These are phyloP conservation scores for Cunninghamia lanceolata DNA, from an alignment of 75 land plant genomes.

Conservation along the genomic window DNA sequence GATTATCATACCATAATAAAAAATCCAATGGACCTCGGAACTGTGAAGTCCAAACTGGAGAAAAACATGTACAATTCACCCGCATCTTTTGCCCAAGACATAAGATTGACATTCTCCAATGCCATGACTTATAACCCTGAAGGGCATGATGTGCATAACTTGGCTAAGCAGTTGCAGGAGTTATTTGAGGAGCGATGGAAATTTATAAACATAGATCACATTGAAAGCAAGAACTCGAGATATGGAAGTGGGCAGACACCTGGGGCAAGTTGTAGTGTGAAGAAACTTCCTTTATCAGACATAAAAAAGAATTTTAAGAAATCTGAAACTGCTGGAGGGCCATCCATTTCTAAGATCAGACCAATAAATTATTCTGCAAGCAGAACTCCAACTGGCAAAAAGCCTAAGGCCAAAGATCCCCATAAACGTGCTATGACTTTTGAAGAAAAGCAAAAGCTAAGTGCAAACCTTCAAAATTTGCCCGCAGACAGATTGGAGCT, in stretches of 20 bases:
- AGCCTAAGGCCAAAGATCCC: conserved; percentile 58
- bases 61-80: conserved; percentile 46
- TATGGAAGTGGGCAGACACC: conserved; percentile 10
- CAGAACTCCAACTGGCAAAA: conserved; percentile 30
- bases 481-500: conserved; percentile 61
- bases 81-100: conserved; percentile 62
- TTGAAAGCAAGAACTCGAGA: conserved; percentile 8
- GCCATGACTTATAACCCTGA: conserved; percentile 73
- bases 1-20: conserved; percentile 63
- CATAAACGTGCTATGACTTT: conserved; percentile 62
- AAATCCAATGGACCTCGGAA: conserved; percentile 84
- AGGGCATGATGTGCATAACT: conserved; percentile 59
- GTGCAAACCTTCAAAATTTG: conserved; percentile 43
- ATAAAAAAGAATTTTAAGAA: conserved; percentile 29
- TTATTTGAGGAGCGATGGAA: conserved; percentile 61
- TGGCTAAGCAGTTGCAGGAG: conserved; percentile 49
- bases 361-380: not conserved
- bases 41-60: conserved; percentile 49
- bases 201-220: conserved; percentile 22
- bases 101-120: conserved; percentile 65
- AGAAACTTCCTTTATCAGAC: conserved; percentile 18
- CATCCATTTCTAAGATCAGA: conserved; percentile 6
- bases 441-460: conserved; percentile 68
- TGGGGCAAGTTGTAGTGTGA: conserved; percentile 10
- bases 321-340: conserved; percentile 29